Conservation (phyloP, 192 early-diverging fungal genomes). For the Pilaira anomala region DNA sequence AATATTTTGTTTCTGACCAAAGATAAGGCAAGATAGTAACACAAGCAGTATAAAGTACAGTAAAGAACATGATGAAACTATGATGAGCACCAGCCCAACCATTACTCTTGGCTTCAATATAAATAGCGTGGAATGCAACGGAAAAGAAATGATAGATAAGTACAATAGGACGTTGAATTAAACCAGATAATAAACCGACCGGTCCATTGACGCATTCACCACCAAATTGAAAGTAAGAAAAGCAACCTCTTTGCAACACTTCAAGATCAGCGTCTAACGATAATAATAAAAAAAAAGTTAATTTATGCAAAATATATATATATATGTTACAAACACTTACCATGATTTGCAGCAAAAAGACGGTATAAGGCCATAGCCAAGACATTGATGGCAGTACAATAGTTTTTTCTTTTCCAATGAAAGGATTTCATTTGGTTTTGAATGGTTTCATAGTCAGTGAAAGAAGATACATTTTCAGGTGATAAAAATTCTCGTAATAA, state of each 20-base stretch:
- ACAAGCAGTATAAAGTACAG: slow-evolving; percentile 53
- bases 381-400: slow-evolving; percentile 80
- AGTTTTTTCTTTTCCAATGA: slow-evolving; percentile 77
- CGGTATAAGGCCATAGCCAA: slow-evolving; percentile 89
- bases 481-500: slow-evolving; percentile 61
- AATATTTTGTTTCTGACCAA: slow-evolving; percentile 30
- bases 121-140: slow-evolving; percentile 74
- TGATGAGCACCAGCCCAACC: slow-evolving; percentile 43
- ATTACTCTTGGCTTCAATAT: slow-evolving; percentile 49
- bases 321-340: slow-evolving; percentile 37
- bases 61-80: slow-evolving; percentile 47
- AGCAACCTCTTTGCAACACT: slow-evolving; percentile 80
- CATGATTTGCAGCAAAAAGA: slow-evolving; percentile 80
- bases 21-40: slow-evolving; percentile 44
- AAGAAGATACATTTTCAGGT: slow-evolving; percentile 41
- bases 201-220: slow-evolving; percentile 78
- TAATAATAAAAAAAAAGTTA: background rate
- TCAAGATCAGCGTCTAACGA: slow-evolving; percentile 63
- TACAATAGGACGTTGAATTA: slow-evolving; percentile 69
- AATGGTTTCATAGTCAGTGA: slow-evolving; percentile 46
- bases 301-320: background rate
- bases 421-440: slow-evolving; percentile 55
- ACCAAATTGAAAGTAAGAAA: slow-evolving; percentile 84
- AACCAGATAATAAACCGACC: slow-evolving; percentile 81
- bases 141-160: slow-evolving; percentile 90